Conservation (phyloP, 2,329 filamentous ascomycete species). For the Magnaporthiopsis rhizophila region DNA sequence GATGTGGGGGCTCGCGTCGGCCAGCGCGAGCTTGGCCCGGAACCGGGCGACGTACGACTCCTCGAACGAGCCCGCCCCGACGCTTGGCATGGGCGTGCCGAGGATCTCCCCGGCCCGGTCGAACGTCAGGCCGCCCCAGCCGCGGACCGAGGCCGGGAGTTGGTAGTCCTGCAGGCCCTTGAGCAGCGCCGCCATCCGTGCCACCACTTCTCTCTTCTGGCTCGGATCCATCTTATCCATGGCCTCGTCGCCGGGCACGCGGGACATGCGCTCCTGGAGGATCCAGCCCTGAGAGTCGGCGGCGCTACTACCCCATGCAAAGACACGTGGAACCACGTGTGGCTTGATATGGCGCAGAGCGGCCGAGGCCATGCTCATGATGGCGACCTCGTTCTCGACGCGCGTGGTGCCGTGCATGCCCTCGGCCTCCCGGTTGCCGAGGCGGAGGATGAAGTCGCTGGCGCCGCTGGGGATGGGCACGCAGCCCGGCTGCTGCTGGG, state of each 20-base stretch:
- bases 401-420: conserved; percentile 20
- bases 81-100: conserved; percentile 23
- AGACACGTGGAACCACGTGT: conserved; percentile 22
- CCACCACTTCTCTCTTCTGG: conserved; percentile 20
- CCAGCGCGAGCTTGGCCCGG: conserved; percentile 17
- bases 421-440: conserved; percentile 23
- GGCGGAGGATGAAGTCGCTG: conserved; percentile 23
- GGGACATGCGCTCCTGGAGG: conserved; percentile 24
- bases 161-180: conserved; percentile 22
- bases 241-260: conserved; percentile 15
- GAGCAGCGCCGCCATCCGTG: conserved; percentile 23
- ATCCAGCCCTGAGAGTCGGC: conserved; percentile 13
- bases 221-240: conserved; percentile 17
- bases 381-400: conserved; percentile 25
- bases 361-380: conserved; percentile 20
- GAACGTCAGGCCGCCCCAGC: conserved; percentile 24
- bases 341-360: conserved; percentile 19
- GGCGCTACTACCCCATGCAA: conserved; percentile 16
- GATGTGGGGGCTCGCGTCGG: conserved; percentile 20
- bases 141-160: conserved; percentile 22
- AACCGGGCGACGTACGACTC: conserved; percentile 19
- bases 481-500: conserved; percentile 17
- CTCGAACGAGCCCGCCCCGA: conserved; percentile 21
- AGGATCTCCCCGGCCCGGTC: conserved; percentile 21
- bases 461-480: conserved; percentile 18